Conservation (phyloP, 441 rosid genomes). For the Populus hybrid region DNA sequence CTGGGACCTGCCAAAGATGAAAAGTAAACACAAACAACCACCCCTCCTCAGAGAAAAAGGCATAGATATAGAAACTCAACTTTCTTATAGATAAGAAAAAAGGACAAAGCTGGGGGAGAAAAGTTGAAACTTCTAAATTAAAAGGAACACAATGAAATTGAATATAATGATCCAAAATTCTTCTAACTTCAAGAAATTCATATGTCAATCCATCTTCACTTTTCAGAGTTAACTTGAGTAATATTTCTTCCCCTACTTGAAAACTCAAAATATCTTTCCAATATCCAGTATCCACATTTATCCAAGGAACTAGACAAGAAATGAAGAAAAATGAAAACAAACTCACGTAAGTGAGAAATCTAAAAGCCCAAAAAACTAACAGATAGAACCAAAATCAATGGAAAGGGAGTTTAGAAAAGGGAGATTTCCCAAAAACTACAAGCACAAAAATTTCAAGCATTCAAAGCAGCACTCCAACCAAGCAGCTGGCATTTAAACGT, state of each 20-base stretch:
- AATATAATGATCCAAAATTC: neutral
- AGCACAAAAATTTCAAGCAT: neutral
- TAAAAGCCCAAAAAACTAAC: neutral
- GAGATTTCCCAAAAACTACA: neutral
- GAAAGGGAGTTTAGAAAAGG: neutral
- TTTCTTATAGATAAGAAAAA: neutral
- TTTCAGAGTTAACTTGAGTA: neutral
- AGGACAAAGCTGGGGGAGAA: too few relatives aligned
- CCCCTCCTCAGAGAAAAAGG: neutral
- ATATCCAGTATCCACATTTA: neutral
- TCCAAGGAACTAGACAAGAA: neutral
- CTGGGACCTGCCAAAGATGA: slow-evolving; percentile 59
- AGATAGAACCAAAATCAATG: neutral
- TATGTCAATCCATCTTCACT: neutral
- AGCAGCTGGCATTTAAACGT: neutral
- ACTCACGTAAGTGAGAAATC: neutral
- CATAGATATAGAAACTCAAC: neutral
- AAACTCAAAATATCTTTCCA: neutral
- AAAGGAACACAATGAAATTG: neutral
- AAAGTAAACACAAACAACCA: neutral
- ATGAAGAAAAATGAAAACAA: neutral
- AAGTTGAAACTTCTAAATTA: neutral
- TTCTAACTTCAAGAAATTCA: neutral
- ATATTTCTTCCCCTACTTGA: neutral
- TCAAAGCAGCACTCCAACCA: neutral